Conservation (phyloP, 176 grass and related monocot genomes). For the Oryza brachyantha region DNA sequence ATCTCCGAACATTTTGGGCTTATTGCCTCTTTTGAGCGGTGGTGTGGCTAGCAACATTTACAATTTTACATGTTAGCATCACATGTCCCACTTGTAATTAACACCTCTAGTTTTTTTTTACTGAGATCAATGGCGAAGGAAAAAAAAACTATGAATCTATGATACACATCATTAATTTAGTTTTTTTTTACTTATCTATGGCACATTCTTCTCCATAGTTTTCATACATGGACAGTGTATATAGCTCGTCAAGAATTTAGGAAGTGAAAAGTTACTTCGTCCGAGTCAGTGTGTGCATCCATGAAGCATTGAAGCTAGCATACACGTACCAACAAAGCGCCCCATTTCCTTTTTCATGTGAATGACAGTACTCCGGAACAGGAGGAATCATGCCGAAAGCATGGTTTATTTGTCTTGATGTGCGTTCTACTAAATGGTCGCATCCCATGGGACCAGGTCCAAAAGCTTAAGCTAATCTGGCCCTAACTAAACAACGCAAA, state of each 20-base stretch:
- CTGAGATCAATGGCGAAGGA: too few relatives aligned
- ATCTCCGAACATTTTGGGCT: too few relatives aligned
- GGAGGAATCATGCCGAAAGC: slow-evolving; percentile 5
- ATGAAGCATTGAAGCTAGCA: not conserved
- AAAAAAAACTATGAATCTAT: too few relatives aligned
- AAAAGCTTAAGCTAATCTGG: slow-evolving; percentile 13
- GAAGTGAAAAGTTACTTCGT: not conserved
- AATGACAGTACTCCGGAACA: not conserved
- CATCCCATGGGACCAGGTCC: not conserved
- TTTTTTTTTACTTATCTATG: too few relatives aligned
- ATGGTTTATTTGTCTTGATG: slow-evolving; percentile 15
- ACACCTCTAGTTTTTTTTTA: too few relatives aligned
- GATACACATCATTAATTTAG: too few relatives aligned
- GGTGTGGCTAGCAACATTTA: too few relatives aligned
- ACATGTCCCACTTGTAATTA: too few relatives aligned
- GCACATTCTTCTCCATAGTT: not conserved
- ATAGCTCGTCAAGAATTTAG: not conserved
- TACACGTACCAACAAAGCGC: not conserved
- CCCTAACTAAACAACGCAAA: not conserved
- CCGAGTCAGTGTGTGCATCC: not conserved
- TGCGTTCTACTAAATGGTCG: not conserved
- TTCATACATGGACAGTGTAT: not conserved
- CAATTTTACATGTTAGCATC: too few relatives aligned
- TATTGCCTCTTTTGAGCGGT: too few relatives aligned
- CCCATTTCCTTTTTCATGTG: not conserved